Conservation (phyloP, 2,329 filamentous ascomycete species). For the Trichoderma sp. region DNA sequence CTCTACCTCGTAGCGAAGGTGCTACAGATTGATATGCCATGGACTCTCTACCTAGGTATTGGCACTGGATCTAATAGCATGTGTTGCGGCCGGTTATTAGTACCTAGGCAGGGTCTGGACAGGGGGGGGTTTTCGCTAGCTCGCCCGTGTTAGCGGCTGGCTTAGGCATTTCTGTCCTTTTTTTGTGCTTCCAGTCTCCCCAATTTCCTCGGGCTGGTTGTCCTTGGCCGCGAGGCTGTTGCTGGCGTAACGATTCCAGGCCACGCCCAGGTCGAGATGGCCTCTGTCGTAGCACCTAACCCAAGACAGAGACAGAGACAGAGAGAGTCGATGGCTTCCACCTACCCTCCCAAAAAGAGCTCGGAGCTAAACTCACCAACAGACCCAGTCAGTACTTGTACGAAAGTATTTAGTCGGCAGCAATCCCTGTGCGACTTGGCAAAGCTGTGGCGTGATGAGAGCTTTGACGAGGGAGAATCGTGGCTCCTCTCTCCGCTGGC, state of each 20-base stretch:
- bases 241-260: slow-evolving; percentile 15
- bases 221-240: slow-evolving; percentile 17
- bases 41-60: no score
- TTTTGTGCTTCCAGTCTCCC: not conserved
- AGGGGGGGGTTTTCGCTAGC: not conserved
- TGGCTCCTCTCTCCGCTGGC: not conserved
- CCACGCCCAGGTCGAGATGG: slow-evolving; percentile 19
- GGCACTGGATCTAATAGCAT: no score
- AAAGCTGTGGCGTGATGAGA: slow-evolving; percentile 22
- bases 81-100: no score
- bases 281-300: slow-evolving; percentile 10
- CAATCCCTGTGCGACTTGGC: slow-evolving; percentile 12
- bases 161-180: not conserved
- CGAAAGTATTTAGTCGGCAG: slow-evolving; percentile 7
- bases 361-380: slow-evolving; percentile 23
- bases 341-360: not conserved
- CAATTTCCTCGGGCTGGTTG: no score
- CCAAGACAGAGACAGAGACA: not conserved
- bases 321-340: not conserved
- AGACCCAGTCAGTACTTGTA: slow-evolving; percentile 6
- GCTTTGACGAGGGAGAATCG: slow-evolving; percentile 4
- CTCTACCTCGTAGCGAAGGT: not conserved
- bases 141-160: slow-evolving; percentile 8
- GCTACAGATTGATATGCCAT: not conserved
- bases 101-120: slow-evolving; percentile 14